Evolutionary conservation across 176 grass and related monocot species (phyloP), one percentile per base, ranked within the genome.

Genomic region (Panicum miliaceum): DNA sequence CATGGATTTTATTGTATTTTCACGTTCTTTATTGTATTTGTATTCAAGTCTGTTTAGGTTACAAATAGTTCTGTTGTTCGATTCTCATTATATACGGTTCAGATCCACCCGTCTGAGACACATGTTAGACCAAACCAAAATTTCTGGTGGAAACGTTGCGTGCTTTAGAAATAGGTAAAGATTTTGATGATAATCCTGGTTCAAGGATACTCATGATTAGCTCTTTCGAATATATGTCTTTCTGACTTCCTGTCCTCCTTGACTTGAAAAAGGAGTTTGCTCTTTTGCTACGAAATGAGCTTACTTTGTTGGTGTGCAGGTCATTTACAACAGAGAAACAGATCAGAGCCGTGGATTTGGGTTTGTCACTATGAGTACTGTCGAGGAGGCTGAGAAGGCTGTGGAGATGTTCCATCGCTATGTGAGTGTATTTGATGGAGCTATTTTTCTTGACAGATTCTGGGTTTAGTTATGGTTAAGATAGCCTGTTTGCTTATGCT

Each of bases 381-480:
- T 94, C 40, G 94, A 97, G 84, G 91, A 97, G 81, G 94, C 94
- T 29, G 94, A 97, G 23, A 97, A 90, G 77, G 94, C 94, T 58
- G 88, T 94, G 53, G 87, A 94, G 78, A 94, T 91, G 91, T 90
- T 94, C 64, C 67, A 94, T 84, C 85, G 91, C 70, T 91, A 97
- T 46, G 94, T 97, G 73, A 94, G 94, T 91, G 11, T 68, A 32
- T 46, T 12, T 32, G 1, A 43, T 78, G 15, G 20, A 7, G 5
- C 57, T 82, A 13, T 15, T 57, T 50, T 70, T 64, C 16, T 22
- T 60, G 10, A 6, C 37, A 68, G 26, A 42, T 75, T 76, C 69
- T 77, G 53, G 4, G 26, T 52, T 73, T 57, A 13, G 18, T 67
- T 52, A 36, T 73, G 29, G 15, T 20, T 77, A 29, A 23, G 16